Evolutionary conservation across 202 grass and related monocot species (phyloP).

Genomic region (Musa balbisiana): DNA sequence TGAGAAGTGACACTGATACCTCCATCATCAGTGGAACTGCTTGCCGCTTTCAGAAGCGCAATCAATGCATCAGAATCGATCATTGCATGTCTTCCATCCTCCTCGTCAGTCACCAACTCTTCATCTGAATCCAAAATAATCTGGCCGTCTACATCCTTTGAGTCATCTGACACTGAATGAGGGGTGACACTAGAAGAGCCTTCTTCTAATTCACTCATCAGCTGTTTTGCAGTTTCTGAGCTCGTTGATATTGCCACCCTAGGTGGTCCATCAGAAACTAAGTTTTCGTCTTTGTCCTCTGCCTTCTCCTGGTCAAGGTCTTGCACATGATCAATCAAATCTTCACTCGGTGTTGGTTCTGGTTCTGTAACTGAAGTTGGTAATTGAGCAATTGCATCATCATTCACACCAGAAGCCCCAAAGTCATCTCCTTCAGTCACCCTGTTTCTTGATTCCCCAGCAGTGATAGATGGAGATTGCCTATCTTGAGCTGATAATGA

Average conservation of each 20-base stretch:
- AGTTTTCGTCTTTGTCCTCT: conserved; percentile 11
- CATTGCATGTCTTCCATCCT: conserved; percentile 30
- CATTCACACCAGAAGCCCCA: not conserved
- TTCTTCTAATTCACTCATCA: conserved; percentile 32
- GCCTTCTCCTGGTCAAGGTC: not conserved
- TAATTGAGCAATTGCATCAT: not conserved
- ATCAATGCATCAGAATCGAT: conserved; percentile 50
- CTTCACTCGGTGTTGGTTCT: not conserved
- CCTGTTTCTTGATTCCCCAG: not conserved
- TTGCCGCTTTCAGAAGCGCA: conserved; percentile 64
- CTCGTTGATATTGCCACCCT: conserved; percentile 15
- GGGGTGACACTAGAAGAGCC: conserved; percentile 32
- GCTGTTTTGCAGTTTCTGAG: conserved; percentile 11
- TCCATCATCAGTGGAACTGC: conserved; percentile 34
- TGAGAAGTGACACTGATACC: conserved; percentile 42
- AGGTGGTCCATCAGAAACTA: conserved; percentile 22
- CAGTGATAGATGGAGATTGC: not conserved
- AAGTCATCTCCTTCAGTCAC: not conserved
- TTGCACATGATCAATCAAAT: not conserved
- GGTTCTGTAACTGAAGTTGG: not conserved
- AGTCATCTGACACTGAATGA: conserved; percentile 20
- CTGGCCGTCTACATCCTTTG: conserved; percentile 7
- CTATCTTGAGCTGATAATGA: not conserved
- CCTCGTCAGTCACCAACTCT: conserved; percentile 23
- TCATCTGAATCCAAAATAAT: conserved; percentile 45